phyloP scores from a whole-genome alignment of 805 yeast species.

The Kluyveromyces wickerhamii region DNA sequence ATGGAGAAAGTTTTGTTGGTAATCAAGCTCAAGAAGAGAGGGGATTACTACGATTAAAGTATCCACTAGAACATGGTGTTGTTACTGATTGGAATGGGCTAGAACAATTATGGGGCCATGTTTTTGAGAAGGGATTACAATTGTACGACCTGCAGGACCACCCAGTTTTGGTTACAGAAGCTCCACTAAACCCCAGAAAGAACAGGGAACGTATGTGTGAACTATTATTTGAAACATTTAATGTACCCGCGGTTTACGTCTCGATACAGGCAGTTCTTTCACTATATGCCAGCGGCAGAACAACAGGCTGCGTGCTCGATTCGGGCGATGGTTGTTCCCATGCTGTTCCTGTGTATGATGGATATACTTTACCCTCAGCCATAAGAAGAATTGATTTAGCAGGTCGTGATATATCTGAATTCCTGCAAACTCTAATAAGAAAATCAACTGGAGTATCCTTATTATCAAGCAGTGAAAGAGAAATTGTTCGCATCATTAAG shows the following conservation, averaged over 20 bases:
- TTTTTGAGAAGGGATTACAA: conserved; percentile 50
- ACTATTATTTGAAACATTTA: conserved; percentile 85
- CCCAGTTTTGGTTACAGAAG: conserved; percentile 81
- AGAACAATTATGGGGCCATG: conserved; percentile 72
- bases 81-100: conserved; percentile 80
- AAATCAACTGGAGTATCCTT: conserved; percentile 56
- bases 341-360: conserved; percentile 84
- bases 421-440: conserved; percentile 60
- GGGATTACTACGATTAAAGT: conserved; percentile 61
- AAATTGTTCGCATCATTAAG: conserved; percentile 69
- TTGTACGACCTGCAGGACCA: conserved; percentile 65
- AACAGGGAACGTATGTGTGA: conserved; percentile 90
- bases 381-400: conserved; percentile 72
- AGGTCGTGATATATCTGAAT: conserved; percentile 79
- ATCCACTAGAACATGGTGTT: conserved; percentile 76
- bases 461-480: conserved; percentile 69
- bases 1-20: conserved; percentile 69
- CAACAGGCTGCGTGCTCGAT: conserved; percentile 85
- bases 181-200: conserved; percentile 76
- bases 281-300: conserved; percentile 79
- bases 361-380: conserved; percentile 69
- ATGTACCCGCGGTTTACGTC: conserved; percentile 87
- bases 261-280: conserved; percentile 88
- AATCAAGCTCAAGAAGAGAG: conserved; percentile 63
- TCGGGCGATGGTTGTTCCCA: conserved; percentile 92